Conservation (phyloP, 2,329 filamentous ascomycete species). For the Clarireedia monteithiana region DNA sequence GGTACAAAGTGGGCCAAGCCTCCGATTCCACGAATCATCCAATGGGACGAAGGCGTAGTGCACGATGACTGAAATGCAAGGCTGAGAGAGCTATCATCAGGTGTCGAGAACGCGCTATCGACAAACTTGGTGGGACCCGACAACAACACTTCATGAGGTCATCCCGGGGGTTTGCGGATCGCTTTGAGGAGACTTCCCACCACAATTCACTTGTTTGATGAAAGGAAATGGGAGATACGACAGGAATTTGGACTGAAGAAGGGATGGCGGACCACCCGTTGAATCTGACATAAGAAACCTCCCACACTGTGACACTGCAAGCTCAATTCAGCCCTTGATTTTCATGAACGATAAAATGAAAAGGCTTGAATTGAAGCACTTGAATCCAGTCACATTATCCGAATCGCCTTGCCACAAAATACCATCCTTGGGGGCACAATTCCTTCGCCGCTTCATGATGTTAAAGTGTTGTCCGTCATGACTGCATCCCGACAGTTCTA, state of each 20-base stretch:
- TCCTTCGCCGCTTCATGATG: neutral
- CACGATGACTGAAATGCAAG: slow-evolving; percentile 7
- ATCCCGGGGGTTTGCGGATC: neutral
- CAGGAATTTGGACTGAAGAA: neutral
- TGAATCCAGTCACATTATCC: neutral
- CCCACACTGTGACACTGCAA: neutral
- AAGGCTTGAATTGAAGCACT: neutral
- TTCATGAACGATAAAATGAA: too few relatives aligned
- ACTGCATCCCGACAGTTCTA: neutral
- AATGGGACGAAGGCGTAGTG: neutral
- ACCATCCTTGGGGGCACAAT: neutral
- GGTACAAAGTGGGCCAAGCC: neutral
- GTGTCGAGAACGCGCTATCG: neutral
- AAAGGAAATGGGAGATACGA: neutral
- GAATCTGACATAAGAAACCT: slow-evolving; percentile 2
- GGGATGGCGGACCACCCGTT: neutral
- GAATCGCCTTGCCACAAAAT: neutral
- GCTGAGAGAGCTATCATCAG: slow-evolving; percentile 1
- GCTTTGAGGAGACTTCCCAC: neutral
- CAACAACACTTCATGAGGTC: neutral
- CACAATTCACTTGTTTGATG: neutral
- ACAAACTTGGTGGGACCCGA: neutral
- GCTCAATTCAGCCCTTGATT: neutral
- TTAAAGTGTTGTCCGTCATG: neutral
- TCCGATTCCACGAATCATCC: neutral